These are phyloP conservation scores for Sclerotinia spermophila DNA, from an alignment of 2,329 filamentous ascomycete species.

Conservation along the genomic window DNA sequence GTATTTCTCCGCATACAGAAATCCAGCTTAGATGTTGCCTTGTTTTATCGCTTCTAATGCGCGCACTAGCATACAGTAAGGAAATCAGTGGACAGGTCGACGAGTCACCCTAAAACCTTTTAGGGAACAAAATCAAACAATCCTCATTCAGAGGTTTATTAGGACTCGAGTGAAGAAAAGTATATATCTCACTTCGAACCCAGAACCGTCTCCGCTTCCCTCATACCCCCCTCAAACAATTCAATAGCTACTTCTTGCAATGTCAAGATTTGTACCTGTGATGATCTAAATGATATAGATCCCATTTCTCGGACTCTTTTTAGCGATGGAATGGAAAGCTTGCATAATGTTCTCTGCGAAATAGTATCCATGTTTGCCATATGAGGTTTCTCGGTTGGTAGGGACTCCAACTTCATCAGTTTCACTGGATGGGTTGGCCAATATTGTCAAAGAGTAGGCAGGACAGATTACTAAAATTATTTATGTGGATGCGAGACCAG, in stretches of 20 bases:
- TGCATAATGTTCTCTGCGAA: too few species aligned
- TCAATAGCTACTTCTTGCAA: not conserved
- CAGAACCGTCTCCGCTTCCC: not conserved
- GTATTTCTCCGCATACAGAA: not conserved
- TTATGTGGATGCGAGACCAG: not conserved
- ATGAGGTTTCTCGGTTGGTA: too few species aligned
- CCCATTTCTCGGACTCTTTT: not conserved
- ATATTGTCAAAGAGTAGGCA: not conserved
- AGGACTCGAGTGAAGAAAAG: not conserved
- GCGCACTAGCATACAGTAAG: fast-evolving
- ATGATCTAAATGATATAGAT: not conserved
- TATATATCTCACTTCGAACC: not conserved
- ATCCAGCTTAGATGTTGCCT: not conserved
- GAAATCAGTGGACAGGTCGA: not conserved
- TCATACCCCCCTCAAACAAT: not conserved
- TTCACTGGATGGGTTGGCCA: not conserved
- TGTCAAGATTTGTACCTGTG: too few species aligned
- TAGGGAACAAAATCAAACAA: too few species aligned
- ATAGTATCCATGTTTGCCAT: not conserved
- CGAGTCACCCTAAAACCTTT: too few species aligned
- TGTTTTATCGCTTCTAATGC: not conserved
- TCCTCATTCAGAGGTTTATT: not conserved
- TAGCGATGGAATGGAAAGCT: not conserved
- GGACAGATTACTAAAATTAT: not conserved
- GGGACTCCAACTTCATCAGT: not conserved